Evolutionary conservation across 257 asterid genomes (phyloP), one percentile per base, ranked within the genome.

Genomic region (Avicennia marina): DNA sequence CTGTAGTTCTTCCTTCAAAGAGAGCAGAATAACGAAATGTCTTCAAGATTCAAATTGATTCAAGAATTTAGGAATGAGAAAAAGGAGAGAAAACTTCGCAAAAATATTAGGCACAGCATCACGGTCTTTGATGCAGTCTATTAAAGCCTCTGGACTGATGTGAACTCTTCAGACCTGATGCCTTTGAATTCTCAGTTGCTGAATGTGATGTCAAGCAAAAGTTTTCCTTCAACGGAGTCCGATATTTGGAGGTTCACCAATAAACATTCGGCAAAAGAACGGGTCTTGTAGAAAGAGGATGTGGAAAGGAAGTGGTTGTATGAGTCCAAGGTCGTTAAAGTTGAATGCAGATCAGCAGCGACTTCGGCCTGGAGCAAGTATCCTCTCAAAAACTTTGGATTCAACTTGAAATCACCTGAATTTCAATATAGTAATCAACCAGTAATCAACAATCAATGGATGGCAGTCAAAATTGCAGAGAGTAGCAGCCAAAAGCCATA

Each of bases 111-210:
- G 50, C 95, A 85, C 58, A 82, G 34, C 72, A 77, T 85, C 48
- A 59, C 73, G 31, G 78, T 70, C 0, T 77, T 87, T 6, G 86
- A 77, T 63, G 78, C 70, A 15, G 70, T 79, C 0, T 50, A 63
- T 18, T 77, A 77, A 65, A 75, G 79, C 66, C 58, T 90, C 12
- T 81, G 94, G 94, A 85, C 90, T 52, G 84, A 79, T 59, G 78
- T 85, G 20, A 81, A 75, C 60, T 71, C 87, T 25, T 81, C 90
- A 0, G 90, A 81, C 71, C 36, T 85, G 7, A 65, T 85, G 72
- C 71, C 78, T 29, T 45, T 84, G 77, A 78, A 41, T 16, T 74
- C 85, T 1, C 83, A 81, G 56, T 72, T 81, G 86, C 64, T 84
- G 47, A 71, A 59, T 42, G 66, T 42, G 4, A 12, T 54, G 12